A percentile compares a stretch with the other conserved stretches of the same genome.
These are phyloP conservation scores for Citrullus colocynthis DNA, from an alignment of 306 rosid genomes.

Conservation along the genomic window DNA sequence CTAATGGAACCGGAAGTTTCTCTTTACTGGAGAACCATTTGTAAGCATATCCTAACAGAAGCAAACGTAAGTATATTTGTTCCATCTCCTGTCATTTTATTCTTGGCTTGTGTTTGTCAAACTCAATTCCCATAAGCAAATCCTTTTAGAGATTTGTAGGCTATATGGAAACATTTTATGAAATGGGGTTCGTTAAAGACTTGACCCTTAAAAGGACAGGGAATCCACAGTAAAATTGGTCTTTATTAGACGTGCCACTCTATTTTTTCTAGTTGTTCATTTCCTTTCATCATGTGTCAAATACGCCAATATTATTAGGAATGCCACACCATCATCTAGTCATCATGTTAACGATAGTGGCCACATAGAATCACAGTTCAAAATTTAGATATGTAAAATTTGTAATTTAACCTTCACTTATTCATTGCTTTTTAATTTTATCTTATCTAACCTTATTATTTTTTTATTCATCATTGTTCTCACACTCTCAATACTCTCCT, in stretches of 20 bases:
- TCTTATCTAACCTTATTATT: background rate
- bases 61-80: constrained; percentile 57
- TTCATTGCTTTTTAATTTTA: background rate
- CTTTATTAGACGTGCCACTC: background rate
- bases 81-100: background rate
- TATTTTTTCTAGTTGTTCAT: background rate
- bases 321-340: background rate
- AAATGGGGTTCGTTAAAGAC: background rate
- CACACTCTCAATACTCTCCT: background rate
- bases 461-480: background rate
- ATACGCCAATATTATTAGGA: background rate
- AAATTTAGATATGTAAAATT: background rate
- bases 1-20: constrained; percentile 87
- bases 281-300: background rate
- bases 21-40: constrained; percentile 70
- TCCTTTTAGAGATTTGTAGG: background rate
- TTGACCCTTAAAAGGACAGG: background rate
- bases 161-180: background rate
- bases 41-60: constrained; percentile 63
- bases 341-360: background rate
- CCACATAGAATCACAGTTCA: background rate
- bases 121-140: background rate
- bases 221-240: background rate
- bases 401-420: background rate
- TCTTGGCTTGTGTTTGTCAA: background rate